phyloP scores from a whole-genome alignment of 352 stramenopile species.

The Stephanocyclus meneghinianus region DNA sequence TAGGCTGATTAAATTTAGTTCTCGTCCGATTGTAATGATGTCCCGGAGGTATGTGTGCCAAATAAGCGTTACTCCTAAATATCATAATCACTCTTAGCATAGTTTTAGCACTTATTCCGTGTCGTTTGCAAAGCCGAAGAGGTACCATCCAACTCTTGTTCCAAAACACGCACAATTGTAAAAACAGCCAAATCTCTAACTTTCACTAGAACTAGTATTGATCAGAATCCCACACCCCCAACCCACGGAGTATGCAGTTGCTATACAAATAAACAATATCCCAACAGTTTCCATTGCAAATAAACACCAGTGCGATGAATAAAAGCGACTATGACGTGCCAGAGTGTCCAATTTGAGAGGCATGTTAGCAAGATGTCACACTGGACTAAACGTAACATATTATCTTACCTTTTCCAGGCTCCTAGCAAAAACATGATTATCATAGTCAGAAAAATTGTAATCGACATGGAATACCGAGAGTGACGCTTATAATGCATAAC shows the following conservation, averaged over 20 bases:
- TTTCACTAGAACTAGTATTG: neutral
- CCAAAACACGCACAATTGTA: too few species aligned
- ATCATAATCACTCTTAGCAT: too few species aligned
- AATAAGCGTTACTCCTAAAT: too few species aligned
- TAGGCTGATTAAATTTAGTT: neutral
- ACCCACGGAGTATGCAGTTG: conserved; percentile 12
- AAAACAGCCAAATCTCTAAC: too few species aligned
- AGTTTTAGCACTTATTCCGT: too few species aligned
- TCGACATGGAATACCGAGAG: neutral
- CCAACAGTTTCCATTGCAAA: conserved; percentile 20
- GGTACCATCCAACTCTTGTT: too few species aligned
- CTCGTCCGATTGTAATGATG: too few species aligned
- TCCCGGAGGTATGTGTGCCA: too few species aligned
- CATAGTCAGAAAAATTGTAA: neutral
- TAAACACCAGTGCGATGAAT: conserved; percentile 22
- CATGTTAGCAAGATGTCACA: neutral
- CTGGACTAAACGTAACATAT: neutral
- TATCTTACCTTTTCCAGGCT: conserved; percentile 19
- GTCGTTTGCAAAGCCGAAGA: too few species aligned
- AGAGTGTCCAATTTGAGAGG: neutral
- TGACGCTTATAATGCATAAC: conserved; percentile 10
- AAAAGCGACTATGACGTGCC: conserved; percentile 1
- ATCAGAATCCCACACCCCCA: conserved; percentile 7
- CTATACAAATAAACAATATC: conserved; percentile 13
- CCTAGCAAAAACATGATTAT: conserved; percentile 23